These are phyloP conservation scores for Lipomyces sp. DNA, from an alignment of 805 yeast genomes.

Conservation along the genomic window DNA sequence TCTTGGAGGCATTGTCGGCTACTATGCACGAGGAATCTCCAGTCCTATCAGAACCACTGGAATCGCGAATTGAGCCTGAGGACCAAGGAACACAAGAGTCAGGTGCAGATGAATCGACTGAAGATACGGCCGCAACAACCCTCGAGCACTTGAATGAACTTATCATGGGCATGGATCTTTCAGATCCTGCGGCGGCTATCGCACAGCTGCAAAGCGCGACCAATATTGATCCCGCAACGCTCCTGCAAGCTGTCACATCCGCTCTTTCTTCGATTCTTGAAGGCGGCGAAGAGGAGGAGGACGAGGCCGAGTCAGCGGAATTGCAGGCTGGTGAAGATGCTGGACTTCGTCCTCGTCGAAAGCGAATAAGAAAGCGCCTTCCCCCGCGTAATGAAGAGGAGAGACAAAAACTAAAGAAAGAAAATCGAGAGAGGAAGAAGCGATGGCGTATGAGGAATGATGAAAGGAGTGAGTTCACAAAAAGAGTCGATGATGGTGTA, in stretches of 20 bases:
- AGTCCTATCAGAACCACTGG: neutral
- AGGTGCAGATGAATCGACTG: conserved; percentile 4
- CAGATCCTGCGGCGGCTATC: conserved; percentile 34
- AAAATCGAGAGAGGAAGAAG: conserved; percentile 77
- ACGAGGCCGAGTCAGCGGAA: neutral
- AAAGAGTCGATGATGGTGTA: too few species aligned
- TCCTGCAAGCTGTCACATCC: conserved; percentile 34
- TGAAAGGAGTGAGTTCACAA: conserved; percentile 54
- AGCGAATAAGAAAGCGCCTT: conserved; percentile 6
- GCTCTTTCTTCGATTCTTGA: conserved; percentile 27
- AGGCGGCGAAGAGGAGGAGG: conserved; percentile 23
- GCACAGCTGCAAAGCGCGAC: conserved; percentile 33
- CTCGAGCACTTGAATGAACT: conserved; percentile 29
- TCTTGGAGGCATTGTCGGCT: too few species aligned
- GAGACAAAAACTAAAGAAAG: conserved; percentile 64
- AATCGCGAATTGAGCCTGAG: neutral
- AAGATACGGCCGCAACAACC: conserved; percentile 5
- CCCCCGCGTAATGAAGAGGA: conserved; percentile 44
- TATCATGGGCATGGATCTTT: conserved; percentile 32
- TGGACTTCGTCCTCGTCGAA: conserved; percentile 7
- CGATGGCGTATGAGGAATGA: conserved; percentile 82
- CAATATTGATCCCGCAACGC: conserved; percentile 31
- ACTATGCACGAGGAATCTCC: neutral
- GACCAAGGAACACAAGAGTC: neutral
- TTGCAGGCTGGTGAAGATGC: conserved; percentile 10